Percentiles rank a stretch among this genome's conserved stretches.
These are phyloP conservation scores for Astraeus odoratus DNA, from an alignment of 768 basidiomycete genomes.

Conservation along the genomic window DNA sequence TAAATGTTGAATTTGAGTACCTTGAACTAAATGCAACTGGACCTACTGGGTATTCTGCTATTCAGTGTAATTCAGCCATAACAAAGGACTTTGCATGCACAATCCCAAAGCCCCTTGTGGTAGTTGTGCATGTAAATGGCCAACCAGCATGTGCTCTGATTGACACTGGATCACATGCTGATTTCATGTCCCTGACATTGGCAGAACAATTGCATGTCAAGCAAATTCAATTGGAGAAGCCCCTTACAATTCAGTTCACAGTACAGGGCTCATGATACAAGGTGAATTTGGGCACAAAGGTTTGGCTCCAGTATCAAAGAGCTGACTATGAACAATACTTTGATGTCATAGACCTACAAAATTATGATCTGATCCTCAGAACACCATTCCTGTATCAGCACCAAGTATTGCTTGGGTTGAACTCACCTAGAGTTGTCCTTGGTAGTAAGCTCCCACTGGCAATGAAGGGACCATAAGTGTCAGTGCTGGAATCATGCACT, in stretches of 20 bases:
- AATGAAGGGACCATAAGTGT: not conserved
- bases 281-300: not conserved
- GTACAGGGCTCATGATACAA: not conserved
- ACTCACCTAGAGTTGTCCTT: slow-evolving; percentile 11
- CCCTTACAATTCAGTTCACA: not conserved
- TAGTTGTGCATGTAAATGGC: not conserved
- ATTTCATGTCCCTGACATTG: not conserved
- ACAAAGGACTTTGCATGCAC: not conserved
- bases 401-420: slow-evolving; percentile 20
- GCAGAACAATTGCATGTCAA: not conserved
- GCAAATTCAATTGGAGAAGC: not conserved
- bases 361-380: slow-evolving; percentile 33
- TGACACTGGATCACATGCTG: not conserved
- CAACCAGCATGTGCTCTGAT: not conserved
- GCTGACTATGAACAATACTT: slow-evolving; percentile 22
- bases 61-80: not conserved
- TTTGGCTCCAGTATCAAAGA: slow-evolving; percentile 9
- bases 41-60: too few species aligned
- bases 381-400: slow-evolving; percentile 33
- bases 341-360: slow-evolving; percentile 31
- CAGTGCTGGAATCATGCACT: not conserved
- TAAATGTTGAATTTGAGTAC: too few species aligned
- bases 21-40: too few species aligned
- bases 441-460: slow-evolving; percentile 1
- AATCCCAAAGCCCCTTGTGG: not conserved